Evolutionary conservation across 257 asterid genomes (phyloP), one percentile per base, ranked within the genome.

Genomic region (Penstemon barbatus): DNA sequence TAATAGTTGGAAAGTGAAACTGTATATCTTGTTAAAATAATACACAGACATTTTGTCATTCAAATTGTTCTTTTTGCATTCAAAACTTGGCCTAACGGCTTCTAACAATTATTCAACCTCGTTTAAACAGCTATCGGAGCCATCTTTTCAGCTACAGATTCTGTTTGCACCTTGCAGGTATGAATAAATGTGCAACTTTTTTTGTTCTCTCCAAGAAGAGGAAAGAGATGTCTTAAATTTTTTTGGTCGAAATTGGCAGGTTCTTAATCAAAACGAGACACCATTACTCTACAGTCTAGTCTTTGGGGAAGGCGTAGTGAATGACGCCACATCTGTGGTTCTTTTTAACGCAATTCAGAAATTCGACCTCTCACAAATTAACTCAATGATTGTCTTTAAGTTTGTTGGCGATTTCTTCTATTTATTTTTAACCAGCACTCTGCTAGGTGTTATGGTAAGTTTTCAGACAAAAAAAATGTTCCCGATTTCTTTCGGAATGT

Each of bases 81-180:
- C 54, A 51, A 37, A 38, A 25, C 46, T 68, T n/a, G 33, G 15
- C 51, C 43, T 18, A 7, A 38, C 57, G 61, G 50, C 38, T 42
- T 44, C 57, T 63, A 64, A 68, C 49, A 8, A 68, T 41, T 58
- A 13, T 68, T 65, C 19, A 10, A 41, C 66, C 43, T 59, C 4
- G 39, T 68, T 61, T 67, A 4, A 61, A 72, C 81, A 86, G 97
- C 96, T 37, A 78, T 91, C 70, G 97, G 96, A 54, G 95, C 95
- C 57, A 86, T 91, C 57, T 81, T 88, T 72, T 85, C 97, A 6
- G 97, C 97, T 38, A 90, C 96, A 5, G 95, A 90, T 79, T 88
- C 95, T 6, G 95, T 91, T 60, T 83, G 97, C 89, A 91, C 95
- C 1, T 77, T 88, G 83, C 97, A 88, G 89, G 93, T 89, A 63